Base-by-base conservation (phyloP, 2,329 filamentous ascomycete species). In the Nigrograna mackinnonii region DNA sequence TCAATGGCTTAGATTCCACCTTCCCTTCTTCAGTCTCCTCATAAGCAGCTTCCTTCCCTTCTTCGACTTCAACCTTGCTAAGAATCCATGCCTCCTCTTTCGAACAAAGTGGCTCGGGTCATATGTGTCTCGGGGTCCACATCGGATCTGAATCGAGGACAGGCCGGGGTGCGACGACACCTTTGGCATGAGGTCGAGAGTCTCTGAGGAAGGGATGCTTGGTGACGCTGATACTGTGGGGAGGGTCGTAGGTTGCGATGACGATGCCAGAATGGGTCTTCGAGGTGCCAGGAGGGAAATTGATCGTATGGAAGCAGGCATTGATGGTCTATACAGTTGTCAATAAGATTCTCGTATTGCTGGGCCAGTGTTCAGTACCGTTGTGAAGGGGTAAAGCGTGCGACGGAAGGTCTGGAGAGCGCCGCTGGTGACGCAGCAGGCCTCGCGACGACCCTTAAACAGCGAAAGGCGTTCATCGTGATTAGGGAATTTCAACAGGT, bases 81-180 rank as follows among this genome's bases (percentile, higher is more conserved):
- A 58, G 56, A 83, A 85, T 2, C 82, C 82, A 66, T 82, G 79
- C 54, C 82, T 73, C 49, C 82, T 72, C 69, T 85, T 85, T 60
- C 83, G 73, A 31, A 83, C 78, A 33, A 76, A 59, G 49, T 83
- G 78, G 37, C 77, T 82, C 7, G 81, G 80, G 41, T 79, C 79
- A 57, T 75, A 84, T 31, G 82, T 85, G 43, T 77, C 67, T 49
- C 82, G 73, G 20, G 74, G 75, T 3, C 70, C 72, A 52, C 69
- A 71, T 30, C 74, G 67, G 17, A 75, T 67, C 52, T 76, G 73
- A 18, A 66, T 58, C 24, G 62, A 49, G 7, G 60, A 58, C 6
- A 73, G 49, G 2, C 58, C 61, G 1, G 70, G 67, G 37, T 69
- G 66, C 12, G 59, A 45, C 1, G 67, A 67, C 28, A 69, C 60